Percentiles rank a stretch among this genome's conserved stretches.
Evolutionary conservation across 495 filamentous ascomycete genomes (phyloP).

Genomic region (Terfezia boudieri): DNA sequence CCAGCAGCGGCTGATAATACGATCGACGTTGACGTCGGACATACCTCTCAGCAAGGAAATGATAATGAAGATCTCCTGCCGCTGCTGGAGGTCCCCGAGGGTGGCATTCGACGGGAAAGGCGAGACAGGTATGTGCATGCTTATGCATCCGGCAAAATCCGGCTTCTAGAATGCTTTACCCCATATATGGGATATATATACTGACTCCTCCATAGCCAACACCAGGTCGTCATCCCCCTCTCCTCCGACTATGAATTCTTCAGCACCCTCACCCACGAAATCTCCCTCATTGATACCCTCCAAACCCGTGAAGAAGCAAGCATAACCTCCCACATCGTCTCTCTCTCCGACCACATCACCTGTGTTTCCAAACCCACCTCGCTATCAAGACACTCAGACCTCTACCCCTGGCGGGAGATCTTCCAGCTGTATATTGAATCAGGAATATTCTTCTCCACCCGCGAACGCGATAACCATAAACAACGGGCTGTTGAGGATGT

Average conservation of each 20-base stretch:
- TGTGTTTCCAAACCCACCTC: slow-evolving; percentile 34
- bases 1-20: neutral
- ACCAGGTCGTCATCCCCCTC: slow-evolving; percentile 37
- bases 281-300: slow-evolving; percentile 35
- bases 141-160: too few relatives aligned
- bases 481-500: slow-evolving; percentile 31
- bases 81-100: neutral
- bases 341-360: slow-evolving; percentile 34
- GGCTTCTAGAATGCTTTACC: too few relatives aligned
- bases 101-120: too few relatives aligned
- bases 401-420: slow-evolving; percentile 49
- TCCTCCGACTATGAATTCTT: slow-evolving; percentile 48
- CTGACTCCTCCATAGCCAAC: neutral
- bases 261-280: slow-evolving; percentile 35
- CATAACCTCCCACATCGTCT: slow-evolving; percentile 30
- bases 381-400: slow-evolving; percentile 30
- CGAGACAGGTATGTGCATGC: too few relatives aligned
- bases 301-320: slow-evolving; percentile 33
- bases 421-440: slow-evolving; percentile 48
- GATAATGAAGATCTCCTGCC: neutral
- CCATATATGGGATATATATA: neutral
- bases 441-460: slow-evolving; percentile 49
- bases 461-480: slow-evolving; percentile 33
- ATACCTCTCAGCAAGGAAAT: neutral
- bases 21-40: neutral